Percentiles rank a stretch among this genome's conserved stretches.
These are phyloP conservation scores for Phytophthora colocasiae DNA, from an alignment of 352 stramenopile species.

Conservation along the genomic window DNA sequence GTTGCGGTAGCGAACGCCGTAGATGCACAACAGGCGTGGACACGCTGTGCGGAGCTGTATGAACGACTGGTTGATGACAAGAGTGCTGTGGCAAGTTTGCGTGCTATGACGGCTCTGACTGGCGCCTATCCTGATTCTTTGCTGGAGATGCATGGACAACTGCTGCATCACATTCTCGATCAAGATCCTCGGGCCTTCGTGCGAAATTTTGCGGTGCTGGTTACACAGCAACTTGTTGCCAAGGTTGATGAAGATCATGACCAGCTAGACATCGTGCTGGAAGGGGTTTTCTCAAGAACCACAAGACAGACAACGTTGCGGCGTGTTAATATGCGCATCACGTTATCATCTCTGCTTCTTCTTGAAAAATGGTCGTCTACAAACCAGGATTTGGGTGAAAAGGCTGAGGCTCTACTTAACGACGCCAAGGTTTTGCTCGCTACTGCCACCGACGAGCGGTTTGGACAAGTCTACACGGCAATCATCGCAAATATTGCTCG, in stretches of 20 bases:
- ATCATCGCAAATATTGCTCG: slow-evolving; percentile 35
- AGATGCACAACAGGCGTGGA: slow-evolving; percentile 52
- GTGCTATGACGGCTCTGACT: slow-evolving; percentile 43
- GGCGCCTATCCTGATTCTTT: slow-evolving; percentile 25
- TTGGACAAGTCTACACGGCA: slow-evolving; percentile 32
- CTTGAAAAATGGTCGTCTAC: slow-evolving; percentile 35
- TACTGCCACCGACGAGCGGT: slow-evolving; percentile 29
- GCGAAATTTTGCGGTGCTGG: slow-evolving; percentile 43
- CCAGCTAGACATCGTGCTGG: slow-evolving; percentile 20
- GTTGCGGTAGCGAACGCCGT: slow-evolving; percentile 23
- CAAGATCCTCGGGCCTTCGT: slow-evolving; percentile 41
- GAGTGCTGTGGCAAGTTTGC: slow-evolving; percentile 36
- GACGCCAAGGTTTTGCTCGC: slow-evolving; percentile 21
- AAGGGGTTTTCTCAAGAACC: slow-evolving; percentile 33
- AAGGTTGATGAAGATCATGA: slow-evolving; percentile 12
- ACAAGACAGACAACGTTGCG: not conserved
- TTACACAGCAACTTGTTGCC: slow-evolving; percentile 36
- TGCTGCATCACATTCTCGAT: slow-evolving; percentile 41
- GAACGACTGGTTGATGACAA: slow-evolving; percentile 44
- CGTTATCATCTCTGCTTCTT: slow-evolving; percentile 42
- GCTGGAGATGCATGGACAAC: slow-evolving; percentile 35
- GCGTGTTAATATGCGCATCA: slow-evolving; percentile 26
- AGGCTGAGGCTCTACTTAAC: slow-evolving; percentile 20
- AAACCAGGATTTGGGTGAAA: slow-evolving; percentile 23
- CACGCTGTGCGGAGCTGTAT: slow-evolving; percentile 47